These are phyloP conservation scores for Torulaspora indica DNA, from an alignment of 805 yeast genomes.

Conservation along the genomic window DNA sequence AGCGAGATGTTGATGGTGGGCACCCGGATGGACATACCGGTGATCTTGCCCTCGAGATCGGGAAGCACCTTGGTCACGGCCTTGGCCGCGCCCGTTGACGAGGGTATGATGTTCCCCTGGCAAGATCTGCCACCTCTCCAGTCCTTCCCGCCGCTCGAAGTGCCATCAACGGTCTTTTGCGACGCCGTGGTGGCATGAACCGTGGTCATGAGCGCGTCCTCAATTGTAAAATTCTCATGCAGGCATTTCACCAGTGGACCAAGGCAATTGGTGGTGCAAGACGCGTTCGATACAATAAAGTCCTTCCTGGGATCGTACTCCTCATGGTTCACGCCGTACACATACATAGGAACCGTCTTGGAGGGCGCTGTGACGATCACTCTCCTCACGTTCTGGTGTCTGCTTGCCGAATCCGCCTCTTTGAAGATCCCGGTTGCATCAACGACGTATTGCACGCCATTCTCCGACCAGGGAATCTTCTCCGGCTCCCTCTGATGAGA, in stretches of 20 bases:
- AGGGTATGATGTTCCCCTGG: conserved; percentile 91
- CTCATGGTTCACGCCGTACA: conserved; percentile 82
- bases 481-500: conserved; percentile 68
- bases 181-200: conserved; percentile 95
- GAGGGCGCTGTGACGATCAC: conserved; percentile 94
- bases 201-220: conserved; percentile 93
- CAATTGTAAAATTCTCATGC: conserved; percentile 80
- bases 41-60: conserved; percentile 82
- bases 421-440: conserved; percentile 96
- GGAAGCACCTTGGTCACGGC: conserved; percentile 96
- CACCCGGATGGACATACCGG: conserved; percentile 91
- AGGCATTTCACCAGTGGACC: conserved; percentile 91
- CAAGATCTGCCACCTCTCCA: conserved; percentile 99
- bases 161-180: conserved; percentile 95
- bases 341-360: conserved; percentile 92
- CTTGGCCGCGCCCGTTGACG: conserved; percentile 96
- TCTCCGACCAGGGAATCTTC: conserved; percentile 80
- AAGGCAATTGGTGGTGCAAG: conserved; percentile 93
- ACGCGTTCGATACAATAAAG: conserved; percentile 82
- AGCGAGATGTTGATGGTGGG: conserved; percentile 93
- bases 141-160: conserved; percentile 77
- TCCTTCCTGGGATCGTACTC: conserved; percentile 64
- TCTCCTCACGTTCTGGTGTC: conserved; percentile 86
- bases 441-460: conserved; percentile 78
- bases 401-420: conserved; percentile 69